A percentile compares a stretch with the other conserved stretches of the same genome.
Evolutionary conservation across 331 rosid genomes (phyloP).

Genomic region (Rosa hybrid): DNA sequence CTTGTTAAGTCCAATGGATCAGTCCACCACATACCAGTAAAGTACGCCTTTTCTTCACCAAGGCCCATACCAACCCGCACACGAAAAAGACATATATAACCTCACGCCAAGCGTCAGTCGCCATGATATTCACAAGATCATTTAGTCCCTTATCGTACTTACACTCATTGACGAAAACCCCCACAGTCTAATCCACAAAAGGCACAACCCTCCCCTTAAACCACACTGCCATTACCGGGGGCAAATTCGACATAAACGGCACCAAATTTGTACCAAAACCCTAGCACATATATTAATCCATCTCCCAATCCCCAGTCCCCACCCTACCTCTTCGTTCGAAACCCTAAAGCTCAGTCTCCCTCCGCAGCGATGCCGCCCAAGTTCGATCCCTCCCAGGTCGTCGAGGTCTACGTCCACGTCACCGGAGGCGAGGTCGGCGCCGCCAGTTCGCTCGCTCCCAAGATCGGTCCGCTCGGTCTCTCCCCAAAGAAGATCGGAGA

Average conservation of each 20-base stretch:
- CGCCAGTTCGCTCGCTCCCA: slow-evolving; percentile 84
- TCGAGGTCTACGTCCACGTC: slow-evolving; percentile 74
- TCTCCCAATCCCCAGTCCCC: slow-evolving; percentile 19
- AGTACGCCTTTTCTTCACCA: neutral
- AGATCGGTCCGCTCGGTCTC: slow-evolving; percentile 86
- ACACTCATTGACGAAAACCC: neutral
- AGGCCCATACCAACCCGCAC: neutral
- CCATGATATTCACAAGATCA: neutral
- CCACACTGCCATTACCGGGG: neutral
- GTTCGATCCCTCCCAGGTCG: slow-evolving; percentile 76
- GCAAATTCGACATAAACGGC: neutral
- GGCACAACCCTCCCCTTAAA: neutral
- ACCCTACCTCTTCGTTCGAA: neutral
- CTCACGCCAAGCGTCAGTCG: neutral
- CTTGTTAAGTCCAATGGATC: too few relatives aligned
- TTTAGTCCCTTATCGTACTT: neutral
- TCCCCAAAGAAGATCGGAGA: slow-evolving; percentile 93
- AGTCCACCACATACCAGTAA: too few relatives aligned
- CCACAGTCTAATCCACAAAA: neutral
- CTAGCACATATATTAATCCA: slow-evolving; percentile 17
- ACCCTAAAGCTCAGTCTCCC: neutral
- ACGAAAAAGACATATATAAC: neutral
- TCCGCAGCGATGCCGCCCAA: slow-evolving; percentile 69
- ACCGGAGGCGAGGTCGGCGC: slow-evolving; percentile 93
- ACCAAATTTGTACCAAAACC: slow-evolving; percentile 15